These are phyloP conservation scores for Diplocarpon mali DNA, from an alignment of 2,329 filamentous ascomycete genomes.

Conservation along the genomic window DNA sequence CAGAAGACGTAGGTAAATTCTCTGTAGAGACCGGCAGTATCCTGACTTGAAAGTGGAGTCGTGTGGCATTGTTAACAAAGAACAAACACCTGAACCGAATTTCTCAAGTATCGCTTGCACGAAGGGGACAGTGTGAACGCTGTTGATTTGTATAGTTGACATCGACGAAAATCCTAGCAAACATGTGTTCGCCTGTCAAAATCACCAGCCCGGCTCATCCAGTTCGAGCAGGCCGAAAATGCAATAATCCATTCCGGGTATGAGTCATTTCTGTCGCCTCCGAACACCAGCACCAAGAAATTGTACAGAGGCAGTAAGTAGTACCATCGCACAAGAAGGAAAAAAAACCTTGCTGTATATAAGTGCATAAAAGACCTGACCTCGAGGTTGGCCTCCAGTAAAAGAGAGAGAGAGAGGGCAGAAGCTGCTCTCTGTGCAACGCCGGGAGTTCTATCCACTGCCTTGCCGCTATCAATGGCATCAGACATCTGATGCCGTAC, in stretches of 20 bases:
- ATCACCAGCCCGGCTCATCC: too few relatives aligned
- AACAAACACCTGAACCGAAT: too few relatives aligned
- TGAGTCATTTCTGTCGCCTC: background rate
- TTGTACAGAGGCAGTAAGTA: slow-evolving; percentile 6
- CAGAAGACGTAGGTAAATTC: background rate
- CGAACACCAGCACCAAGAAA: slow-evolving; percentile 6
- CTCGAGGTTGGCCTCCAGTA: background rate
- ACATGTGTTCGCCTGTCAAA: too few relatives aligned
- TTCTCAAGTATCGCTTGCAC: background rate
- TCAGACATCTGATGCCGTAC: background rate
- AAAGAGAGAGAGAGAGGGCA: slow-evolving; percentile 2
- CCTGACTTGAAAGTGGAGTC: too few relatives aligned
- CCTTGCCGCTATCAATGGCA: background rate
- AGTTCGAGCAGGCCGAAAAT: too few relatives aligned
- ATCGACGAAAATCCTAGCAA: too few relatives aligned
- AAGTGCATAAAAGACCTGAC: slow-evolving; percentile 4
- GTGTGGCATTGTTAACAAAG: too few relatives aligned
- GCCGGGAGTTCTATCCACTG: background rate
- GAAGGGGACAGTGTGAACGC: background rate
- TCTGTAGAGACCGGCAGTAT: background rate
- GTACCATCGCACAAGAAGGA: slow-evolving; percentile 1
- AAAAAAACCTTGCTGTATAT: slow-evolving; percentile 15
- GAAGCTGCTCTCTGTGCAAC: slow-evolving; percentile 1
- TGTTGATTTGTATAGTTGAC: background rate
- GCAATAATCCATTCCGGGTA: background rate